Base-by-base conservation (phyloP, 164 flowering plant genomes). In the Echeveria elegans region DNA sequence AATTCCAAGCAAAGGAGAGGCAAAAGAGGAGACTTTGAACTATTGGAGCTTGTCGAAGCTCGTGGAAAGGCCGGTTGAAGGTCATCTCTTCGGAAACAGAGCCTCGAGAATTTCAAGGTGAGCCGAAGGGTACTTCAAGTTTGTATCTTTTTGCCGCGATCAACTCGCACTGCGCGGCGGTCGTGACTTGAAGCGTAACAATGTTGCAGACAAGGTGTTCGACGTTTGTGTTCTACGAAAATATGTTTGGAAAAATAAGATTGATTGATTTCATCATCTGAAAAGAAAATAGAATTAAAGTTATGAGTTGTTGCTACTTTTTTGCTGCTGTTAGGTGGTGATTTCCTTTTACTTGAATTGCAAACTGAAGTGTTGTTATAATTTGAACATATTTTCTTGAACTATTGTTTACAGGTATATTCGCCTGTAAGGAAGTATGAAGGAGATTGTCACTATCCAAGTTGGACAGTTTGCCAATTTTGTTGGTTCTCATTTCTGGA, bases 401-500 rank as follows among this genome's bases (percentile, higher is more conserved):
- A 16, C 15, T 11, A 11, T 43, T 43, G 16, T 43, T 43, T 14
- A 15, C 47, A 43, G 47, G 11, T 43, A 43, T 12, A 43, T 43
- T 28, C n/a, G 15, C 0, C 9, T 48, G 23, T 29, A 24, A 53
- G 30, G 59, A 23, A 45, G 23, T 45, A 91, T 94, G 98, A 88
- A 68, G 74, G 97, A 94, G 74, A 72, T 94, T 16, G 95, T 91
- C 66, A 89, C 91, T 15, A 64, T 89, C 26, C 98, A 94, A 86
- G 87, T 83, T 48, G 97, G 97, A 73, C 79, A 77, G 50, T 90
- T 80, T 62, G 90, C 98, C 0, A 94, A 94, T 73, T 94, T 78
- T 72, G 66, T 89, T 32, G 98, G 96, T 32, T 90, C 97, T 71
- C 97, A 94, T 75, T 94, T 89, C 74, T 91, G 97, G 98, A 94